Evolutionary conservation across 2,329 filamentous ascomycete genomes (phyloP).

Genomic region (Diaporthe sp.): DNA sequence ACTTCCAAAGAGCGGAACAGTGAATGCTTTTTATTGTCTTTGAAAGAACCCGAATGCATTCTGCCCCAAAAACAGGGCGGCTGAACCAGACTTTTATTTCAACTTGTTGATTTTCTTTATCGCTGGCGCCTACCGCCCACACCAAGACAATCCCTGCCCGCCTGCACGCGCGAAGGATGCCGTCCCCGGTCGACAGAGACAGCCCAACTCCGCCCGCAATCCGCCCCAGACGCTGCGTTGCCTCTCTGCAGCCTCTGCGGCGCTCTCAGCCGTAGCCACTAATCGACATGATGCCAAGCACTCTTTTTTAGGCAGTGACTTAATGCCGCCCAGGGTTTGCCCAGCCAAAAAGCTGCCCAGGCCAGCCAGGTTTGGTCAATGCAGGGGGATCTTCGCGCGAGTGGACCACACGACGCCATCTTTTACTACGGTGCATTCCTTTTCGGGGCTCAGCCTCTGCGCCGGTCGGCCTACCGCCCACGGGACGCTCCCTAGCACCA

Average conservation of each 20-base stretch:
- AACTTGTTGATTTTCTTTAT: constrained; percentile 4
- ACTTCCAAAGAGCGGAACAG: neutral
- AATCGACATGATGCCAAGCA: neutral
- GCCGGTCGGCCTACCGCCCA: neutral
- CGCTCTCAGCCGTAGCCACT: neutral
- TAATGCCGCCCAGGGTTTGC: neutral
- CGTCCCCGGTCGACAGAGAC: neutral
- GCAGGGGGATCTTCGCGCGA: neutral
- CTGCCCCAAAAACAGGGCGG: neutral
- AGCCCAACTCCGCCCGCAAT: constrained; percentile 2
- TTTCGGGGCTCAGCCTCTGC: neutral
- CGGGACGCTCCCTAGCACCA: neutral
- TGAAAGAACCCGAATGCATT: too few relatives aligned
- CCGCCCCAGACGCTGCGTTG: constrained; percentile 2
- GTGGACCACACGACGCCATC: neutral
- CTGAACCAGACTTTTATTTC: constrained; percentile 6
- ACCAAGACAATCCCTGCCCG: neutral
- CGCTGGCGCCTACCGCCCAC: neutral
- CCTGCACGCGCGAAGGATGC: neutral
- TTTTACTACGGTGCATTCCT: neutral
- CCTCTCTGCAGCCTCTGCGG: too few relatives aligned
- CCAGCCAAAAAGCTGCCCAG: neutral
- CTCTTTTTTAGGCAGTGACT: constrained; percentile 16
- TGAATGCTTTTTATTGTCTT: too few relatives aligned
- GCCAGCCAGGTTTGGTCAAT: neutral